Percentiles rank a stretch among this genome's conserved stretches.
Conservation (phyloP, 306 rosid genomes). For the Ormosia emarginata region DNA sequence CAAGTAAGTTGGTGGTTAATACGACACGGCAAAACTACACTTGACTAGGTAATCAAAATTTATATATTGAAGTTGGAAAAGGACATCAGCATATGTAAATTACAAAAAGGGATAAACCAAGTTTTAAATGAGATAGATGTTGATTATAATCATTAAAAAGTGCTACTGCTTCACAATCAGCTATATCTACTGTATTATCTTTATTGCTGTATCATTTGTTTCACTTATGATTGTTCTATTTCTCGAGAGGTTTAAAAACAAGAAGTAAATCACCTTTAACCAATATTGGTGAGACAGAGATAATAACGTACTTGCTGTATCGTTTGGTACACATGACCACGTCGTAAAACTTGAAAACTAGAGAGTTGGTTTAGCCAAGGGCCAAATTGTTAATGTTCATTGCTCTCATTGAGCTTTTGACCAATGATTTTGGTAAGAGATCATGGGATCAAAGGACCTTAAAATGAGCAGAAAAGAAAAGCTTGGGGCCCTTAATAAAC, state of each 20-base stretch:
- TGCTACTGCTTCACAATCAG: too few relatives aligned
- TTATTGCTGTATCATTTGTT: neutral
- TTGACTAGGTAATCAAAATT: neutral
- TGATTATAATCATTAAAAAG: neutral
- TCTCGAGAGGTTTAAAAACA: neutral
- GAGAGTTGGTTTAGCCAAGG: neutral
- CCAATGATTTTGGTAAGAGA: neutral
- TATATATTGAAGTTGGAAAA: conserved; percentile 1
- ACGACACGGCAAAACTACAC: neutral
- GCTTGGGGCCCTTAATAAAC: neutral
- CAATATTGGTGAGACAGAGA: neutral
- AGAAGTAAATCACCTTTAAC: neutral
- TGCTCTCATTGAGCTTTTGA: neutral
- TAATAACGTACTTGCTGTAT: neutral
- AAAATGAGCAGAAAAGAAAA: neutral
- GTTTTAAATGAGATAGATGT: neutral
- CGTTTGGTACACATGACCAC: neutral
- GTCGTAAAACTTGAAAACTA: neutral
- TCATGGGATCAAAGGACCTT: neutral
- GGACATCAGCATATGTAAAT: neutral
- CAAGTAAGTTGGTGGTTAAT: conserved; percentile 7
- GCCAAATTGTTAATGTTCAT: neutral
- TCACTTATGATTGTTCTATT: neutral
- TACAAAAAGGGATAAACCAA: too few relatives aligned
- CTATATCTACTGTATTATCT: neutral